Evolutionary conservation across 106 monocot species (phyloP).

Genomic region (Amphibolis antarctica): DNA sequence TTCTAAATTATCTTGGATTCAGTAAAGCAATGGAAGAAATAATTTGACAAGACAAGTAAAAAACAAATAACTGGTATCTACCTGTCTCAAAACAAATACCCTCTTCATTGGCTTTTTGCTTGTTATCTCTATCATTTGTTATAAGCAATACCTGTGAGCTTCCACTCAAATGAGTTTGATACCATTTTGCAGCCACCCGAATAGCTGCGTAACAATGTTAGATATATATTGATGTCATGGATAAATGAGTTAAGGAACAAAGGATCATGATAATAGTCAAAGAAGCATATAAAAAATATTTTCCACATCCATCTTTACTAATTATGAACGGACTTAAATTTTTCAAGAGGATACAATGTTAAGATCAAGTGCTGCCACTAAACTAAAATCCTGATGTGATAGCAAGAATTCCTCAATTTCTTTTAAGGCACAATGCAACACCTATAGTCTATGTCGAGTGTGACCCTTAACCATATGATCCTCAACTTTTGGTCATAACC

Average conservation of each 20-base stretch:
- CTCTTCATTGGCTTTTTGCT: conserved; percentile 71
- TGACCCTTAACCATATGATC: too few species aligned
- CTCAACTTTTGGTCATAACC: too few species aligned
- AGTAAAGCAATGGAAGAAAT: not conserved
- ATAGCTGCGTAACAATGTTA: conserved; percentile 46
- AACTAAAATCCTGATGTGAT: too few species aligned
- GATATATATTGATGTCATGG: not conserved
- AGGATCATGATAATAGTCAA: not conserved
- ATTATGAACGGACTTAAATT: too few species aligned
- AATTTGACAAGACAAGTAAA: not conserved
- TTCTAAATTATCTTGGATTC: not conserved
- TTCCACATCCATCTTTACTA: too few species aligned
- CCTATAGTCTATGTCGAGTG: too few species aligned
- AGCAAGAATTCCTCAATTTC: too few species aligned
- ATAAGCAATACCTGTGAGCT: conserved; percentile 52
- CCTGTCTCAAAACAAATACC: conserved; percentile 87
- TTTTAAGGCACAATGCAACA: too few species aligned
- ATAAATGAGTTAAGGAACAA: not conserved
- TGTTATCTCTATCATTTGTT: conserved; percentile 96
- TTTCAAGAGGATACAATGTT: too few species aligned
- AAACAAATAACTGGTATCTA: conserved; percentile 1
- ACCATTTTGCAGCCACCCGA: conserved; percentile 88
- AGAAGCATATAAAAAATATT: not conserved
- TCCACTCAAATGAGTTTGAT: conserved; percentile 68
- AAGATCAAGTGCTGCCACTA: too few species aligned